Evolutionary conservation across 2,329 filamentous ascomycete species (phyloP).

Genomic region (Epichloe brachyelytri): DNA sequence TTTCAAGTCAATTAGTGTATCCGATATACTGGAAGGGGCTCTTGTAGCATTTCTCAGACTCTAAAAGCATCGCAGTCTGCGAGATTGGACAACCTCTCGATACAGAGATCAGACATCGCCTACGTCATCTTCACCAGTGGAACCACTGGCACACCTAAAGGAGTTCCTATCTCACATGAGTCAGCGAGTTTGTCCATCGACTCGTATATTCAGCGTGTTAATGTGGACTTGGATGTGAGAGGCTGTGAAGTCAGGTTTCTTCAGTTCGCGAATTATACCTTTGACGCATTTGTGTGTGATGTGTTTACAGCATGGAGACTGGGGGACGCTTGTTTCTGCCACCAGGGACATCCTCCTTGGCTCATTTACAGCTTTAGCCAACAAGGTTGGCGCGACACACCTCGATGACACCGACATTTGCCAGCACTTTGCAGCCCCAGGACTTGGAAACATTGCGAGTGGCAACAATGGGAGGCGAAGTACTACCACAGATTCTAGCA

Average conservation of each 20-base stretch:
- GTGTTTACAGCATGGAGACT: slow-evolving; percentile 49
- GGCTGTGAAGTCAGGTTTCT: slow-evolving; percentile 18
- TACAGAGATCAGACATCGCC: slow-evolving; percentile 12
- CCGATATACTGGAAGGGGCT: background rate
- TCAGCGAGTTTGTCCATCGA: slow-evolving; percentile 18
- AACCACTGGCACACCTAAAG: slow-evolving; percentile 20
- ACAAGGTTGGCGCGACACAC: slow-evolving; percentile 36
- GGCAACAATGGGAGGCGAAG: slow-evolving; percentile 49
- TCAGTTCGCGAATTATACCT: slow-evolving; percentile 25
- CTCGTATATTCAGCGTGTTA: background rate
- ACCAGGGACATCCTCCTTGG: slow-evolving; percentile 42
- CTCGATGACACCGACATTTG: slow-evolving; percentile 49
- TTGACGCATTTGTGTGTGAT: slow-evolving; percentile 42
- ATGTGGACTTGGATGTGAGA: background rate
- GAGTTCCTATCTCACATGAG: slow-evolving; percentile 23
- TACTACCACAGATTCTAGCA: slow-evolving; percentile 43
- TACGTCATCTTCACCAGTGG: slow-evolving; percentile 25
- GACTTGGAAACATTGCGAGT: slow-evolving; percentile 33
- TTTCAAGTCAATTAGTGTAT: slow-evolving; percentile 8
- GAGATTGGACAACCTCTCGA: slow-evolving; percentile 1
- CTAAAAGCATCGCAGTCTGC: background rate
- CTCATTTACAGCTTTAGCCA: slow-evolving; percentile 40
- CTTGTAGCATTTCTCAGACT: background rate
- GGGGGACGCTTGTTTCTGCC: slow-evolving; percentile 47
- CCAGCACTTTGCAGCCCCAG: slow-evolving; percentile 37